Evolutionary conservation across 2,329 filamentous ascomycete genomes (phyloP), one percentile per base, ranked within the genome.

Genomic region (Colletotrichum theobromicola): DNA sequence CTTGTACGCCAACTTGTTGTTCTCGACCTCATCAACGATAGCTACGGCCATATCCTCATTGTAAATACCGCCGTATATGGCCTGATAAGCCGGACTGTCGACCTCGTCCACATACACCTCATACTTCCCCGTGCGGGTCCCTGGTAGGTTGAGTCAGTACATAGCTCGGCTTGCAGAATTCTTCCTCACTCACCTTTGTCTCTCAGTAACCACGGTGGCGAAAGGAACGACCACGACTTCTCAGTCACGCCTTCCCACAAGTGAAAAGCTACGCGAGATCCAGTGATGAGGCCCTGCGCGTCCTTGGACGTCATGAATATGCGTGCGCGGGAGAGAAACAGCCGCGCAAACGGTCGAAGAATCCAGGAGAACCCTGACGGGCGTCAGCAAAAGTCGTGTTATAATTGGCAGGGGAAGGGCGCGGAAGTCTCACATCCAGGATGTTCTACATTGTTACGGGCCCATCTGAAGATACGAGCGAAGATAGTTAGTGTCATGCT

Each of bases 241-340:
- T 62, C 58, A 21, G n/a, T 70, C 21, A 70, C 58, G 37, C 67
- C 67, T 21, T 55, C 61, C 67, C 67, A 69, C 35, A 63, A 5
- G 13, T 60, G 60, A 9, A 63, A 30, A 12, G 67, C 67, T 2
- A 63, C 18, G 10, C 67, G 67, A 12, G 21, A 63, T 6, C 57
- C 35, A 5, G 28, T 63, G 21, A 63, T 70, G 15, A 70, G 37
- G 21, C 57, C 15, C 5, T 24, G 15, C 8, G 15, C 30, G 4
- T 21, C 30, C 2, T 16, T 28, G 13, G 35, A 18, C 5, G 21
- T 63, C 30, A 62, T 37, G 15, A 42, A n/a, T 1, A 2, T 13
- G 3, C n/a, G 34, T 16, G 34, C 34, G 13, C 32, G 34, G 8
- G 32, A 28, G 12, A 62, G 60, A 10, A 42, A 26, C 2, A 62